Percentiles rank a stretch among this genome's conserved stretches.
phyloP scores from a whole-genome alignment of 345 rosid genomes.

The Conringia planisiliqua region DNA sequence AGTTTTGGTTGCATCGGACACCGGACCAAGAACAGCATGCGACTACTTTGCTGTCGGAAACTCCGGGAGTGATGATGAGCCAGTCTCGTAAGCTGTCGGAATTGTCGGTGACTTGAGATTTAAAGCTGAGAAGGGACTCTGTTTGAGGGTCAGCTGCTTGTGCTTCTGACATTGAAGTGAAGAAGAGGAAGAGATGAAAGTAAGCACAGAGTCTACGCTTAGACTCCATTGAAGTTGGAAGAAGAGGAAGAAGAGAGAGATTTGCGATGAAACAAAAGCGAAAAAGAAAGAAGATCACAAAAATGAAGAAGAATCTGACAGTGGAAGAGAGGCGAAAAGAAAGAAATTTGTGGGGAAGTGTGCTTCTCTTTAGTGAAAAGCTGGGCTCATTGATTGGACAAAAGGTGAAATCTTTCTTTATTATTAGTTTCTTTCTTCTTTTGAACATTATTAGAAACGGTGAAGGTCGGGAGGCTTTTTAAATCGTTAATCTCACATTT shows the following conservation, averaged over 20 bases:
- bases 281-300: not conserved
- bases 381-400: slow-evolving; percentile 27
- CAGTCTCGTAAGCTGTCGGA: slow-evolving; percentile 56
- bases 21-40: slow-evolving; percentile 95
- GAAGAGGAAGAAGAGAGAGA: slow-evolving; percentile 3
- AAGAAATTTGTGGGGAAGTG: slow-evolving; percentile 24
- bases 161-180: slow-evolving; percentile 13
- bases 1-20: slow-evolving; percentile 61
- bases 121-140: slow-evolving; percentile 60
- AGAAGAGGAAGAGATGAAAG: slow-evolving; percentile 26
- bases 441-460: too few relatives aligned
- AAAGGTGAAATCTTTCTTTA: not conserved
- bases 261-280: not conserved
- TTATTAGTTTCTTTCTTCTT: not conserved
- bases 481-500: not conserved
- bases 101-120: slow-evolving; percentile 59
- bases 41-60: slow-evolving; percentile 25
- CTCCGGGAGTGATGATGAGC: slow-evolving; percentile 45
- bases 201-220: slow-evolving; percentile 3
- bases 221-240: slow-evolving; percentile 12
- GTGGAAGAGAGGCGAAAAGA: slow-evolving; percentile 23
- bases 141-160: slow-evolving; percentile 57
- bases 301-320: slow-evolving; percentile 20
- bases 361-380: slow-evolving; percentile 30
- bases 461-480: too few relatives aligned